Percentiles rank a stretch among this genome's conserved stretches.
These are phyloP conservation scores for Udeniomyces megalosporus DNA, from an alignment of 768 basidiomycete genomes.

Conservation along the genomic window DNA sequence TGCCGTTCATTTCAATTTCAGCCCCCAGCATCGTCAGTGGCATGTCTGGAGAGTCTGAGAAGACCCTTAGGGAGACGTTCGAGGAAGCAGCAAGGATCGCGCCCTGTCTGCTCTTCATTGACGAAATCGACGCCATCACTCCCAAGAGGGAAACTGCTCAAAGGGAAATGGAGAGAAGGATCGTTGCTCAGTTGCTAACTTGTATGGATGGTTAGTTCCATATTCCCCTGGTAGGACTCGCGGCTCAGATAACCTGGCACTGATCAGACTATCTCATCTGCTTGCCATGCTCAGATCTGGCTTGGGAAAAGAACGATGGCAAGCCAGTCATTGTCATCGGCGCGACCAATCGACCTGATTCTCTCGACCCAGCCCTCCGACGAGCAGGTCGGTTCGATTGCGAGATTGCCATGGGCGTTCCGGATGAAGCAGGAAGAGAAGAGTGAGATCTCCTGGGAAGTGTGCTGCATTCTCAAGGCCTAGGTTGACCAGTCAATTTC, in stretches of 20 bases:
- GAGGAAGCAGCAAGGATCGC: conserved; percentile 91
- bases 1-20: conserved; percentile 86
- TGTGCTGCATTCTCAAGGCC: neutral
- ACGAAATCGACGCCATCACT: conserved; percentile 95
- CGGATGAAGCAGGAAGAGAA: conserved; percentile 73
- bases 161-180: conserved; percentile 91
- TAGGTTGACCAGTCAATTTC: neutral
- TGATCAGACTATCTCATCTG: neutral
- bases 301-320: conserved; percentile 86
- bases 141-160: conserved; percentile 96
- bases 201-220: conserved; percentile 77
- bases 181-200: conserved; percentile 91
- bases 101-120: conserved; percentile 86
- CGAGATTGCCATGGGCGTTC: conserved; percentile 95
- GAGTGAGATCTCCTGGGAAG: conserved; percentile 41
- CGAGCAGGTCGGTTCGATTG: conserved; percentile 92
- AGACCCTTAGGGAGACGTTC: conserved; percentile 86
- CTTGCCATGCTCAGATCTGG: conserved; percentile 46
- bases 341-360: conserved; percentile 90
- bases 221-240: neutral
- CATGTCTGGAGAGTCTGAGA: conserved; percentile 97
- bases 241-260: neutral
- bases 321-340: conserved; percentile 78
- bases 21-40: conserved; percentile 93
- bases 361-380: conserved; percentile 80